Conservation (phyloP, 768 basidiomycete species). For the Paxillus rubicundulus region DNA sequence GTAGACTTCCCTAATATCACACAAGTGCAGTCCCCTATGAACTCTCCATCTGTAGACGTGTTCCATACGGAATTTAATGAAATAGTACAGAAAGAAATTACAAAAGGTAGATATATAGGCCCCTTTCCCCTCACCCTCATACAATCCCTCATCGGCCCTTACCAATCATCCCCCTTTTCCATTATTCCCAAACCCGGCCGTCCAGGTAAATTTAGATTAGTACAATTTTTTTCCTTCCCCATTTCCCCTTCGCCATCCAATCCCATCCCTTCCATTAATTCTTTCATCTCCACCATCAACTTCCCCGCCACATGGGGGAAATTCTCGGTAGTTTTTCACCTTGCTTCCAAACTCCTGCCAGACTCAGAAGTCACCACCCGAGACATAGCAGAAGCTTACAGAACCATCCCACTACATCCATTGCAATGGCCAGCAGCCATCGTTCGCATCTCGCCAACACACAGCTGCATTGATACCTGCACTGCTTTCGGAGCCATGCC, state of each 20-base stretch:
- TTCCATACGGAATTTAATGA: neutral
- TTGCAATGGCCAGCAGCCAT: no score
- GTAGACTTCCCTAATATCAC: slow-evolving; percentile 1
- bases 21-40: neutral
- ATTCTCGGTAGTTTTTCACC: no score
- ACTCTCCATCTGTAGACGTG: neutral
- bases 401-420: no score
- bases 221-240: slow-evolving; percentile 21
- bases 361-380: no score
- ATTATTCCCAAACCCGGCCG: slow-evolving; percentile 19
- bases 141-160: slow-evolving; percentile 12
- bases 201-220: slow-evolving; percentile 10
- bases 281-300: neutral
- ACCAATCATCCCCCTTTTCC: slow-evolving; percentile 18
- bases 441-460: no score
- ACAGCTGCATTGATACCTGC: neutral
- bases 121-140: slow-evolving; percentile 2
- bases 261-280: neutral
- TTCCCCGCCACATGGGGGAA: no score
- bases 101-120: slow-evolving; percentile 16
- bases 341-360: no score
- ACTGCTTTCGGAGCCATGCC: neutral
- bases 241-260: neutral
- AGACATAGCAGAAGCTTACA: no score
- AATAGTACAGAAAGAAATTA: neutral